Evolutionary conservation across 2,329 filamentous ascomycete species (phyloP), one percentile per base, ranked within the genome.

Genomic region (Didymella exigua): DNA sequence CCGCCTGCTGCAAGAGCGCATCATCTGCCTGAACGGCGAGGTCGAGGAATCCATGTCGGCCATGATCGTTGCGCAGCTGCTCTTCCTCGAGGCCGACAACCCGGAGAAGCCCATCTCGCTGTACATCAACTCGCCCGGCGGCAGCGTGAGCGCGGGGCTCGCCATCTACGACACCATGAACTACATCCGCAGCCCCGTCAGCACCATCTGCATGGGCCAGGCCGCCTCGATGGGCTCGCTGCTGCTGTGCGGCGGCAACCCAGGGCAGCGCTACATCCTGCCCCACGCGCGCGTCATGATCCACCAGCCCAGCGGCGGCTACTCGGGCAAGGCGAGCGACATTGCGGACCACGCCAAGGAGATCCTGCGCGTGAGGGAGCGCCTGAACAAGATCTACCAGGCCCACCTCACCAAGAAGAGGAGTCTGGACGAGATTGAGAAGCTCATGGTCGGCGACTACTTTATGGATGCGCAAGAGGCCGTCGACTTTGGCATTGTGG

Each of bases 81-180:
- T 99, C 60, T 99, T 93, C 84, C 91, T 99, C 75, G 96, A 99
- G 82, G 95, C 93, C 68, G 95, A 99, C 72, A 91, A 91, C 70
- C 93, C 93, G 3, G 87, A 96, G 51, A 97, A 96, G 75, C 90
- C 92, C 11, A 98, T 99, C 62, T 95, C 90, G 47, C 90, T 99
- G 75, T 99, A 99, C 77, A 99, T 99, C 76, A 96, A 99, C 79
- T 96, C 91, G 0, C 93, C 93, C 0, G 95, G 95, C 44, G 95
- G 95, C 51, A 93, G 90, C 36, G 93, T 99, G 34, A 93, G 89
- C 58, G 93, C 95, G 54, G 81, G 81, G 3, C 79, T 88, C 56
- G 93, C 95, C 23, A 98, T 99, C 69, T 99, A 99, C 82, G 95
- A 99, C 75, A 99, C 95, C 11, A 98, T 99, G 93, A 87, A 89